Percentiles rank a stretch among this genome's conserved stretches.
Conservation (phyloP, 805 yeast species). For the Saccharomycopsis microspora region DNA sequence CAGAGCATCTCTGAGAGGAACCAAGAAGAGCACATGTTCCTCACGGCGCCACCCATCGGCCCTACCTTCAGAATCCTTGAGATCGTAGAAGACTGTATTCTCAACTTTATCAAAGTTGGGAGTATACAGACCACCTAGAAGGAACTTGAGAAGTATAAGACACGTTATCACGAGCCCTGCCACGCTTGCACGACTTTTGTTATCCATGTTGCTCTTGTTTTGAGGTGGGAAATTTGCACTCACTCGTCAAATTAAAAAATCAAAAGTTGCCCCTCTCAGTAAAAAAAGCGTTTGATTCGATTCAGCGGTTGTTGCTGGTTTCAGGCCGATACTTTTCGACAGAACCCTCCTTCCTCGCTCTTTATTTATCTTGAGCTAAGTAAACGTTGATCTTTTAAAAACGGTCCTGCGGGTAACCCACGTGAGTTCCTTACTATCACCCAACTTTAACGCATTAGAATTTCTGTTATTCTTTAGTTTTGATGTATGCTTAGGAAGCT, state of each 20-base stretch:
- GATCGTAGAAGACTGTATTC: conserved; percentile 9
- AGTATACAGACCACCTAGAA: neutral
- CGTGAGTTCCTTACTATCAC: too few species aligned
- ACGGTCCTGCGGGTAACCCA: too few species aligned
- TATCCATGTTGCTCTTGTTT: neutral
- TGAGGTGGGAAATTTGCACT: neutral
- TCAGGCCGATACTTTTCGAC: neutral
- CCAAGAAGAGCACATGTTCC: conserved; percentile 40
- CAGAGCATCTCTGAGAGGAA: conserved; percentile 75
- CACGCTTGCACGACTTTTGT: neutral
- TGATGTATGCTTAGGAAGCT: too few species aligned
- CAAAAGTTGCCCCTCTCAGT: neutral
- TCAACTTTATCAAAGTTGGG: conserved; percentile 13
- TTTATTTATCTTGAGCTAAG: too few species aligned
- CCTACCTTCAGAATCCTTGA: conserved; percentile 3
- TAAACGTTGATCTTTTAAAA: too few species aligned
- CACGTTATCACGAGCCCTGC: neutral
- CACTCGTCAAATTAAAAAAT: neutral
- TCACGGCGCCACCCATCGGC: conserved; percentile 6
- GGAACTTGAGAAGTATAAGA: neutral
- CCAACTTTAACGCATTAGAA: too few species aligned
- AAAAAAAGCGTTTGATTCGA: neutral
- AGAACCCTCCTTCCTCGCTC: neutral
- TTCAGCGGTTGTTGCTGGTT: neutral
- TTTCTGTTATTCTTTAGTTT: too few species aligned